Base-by-base conservation (phyloP, 352 stramenopile species). In the Phytophthora boehmeriae region DNA sequence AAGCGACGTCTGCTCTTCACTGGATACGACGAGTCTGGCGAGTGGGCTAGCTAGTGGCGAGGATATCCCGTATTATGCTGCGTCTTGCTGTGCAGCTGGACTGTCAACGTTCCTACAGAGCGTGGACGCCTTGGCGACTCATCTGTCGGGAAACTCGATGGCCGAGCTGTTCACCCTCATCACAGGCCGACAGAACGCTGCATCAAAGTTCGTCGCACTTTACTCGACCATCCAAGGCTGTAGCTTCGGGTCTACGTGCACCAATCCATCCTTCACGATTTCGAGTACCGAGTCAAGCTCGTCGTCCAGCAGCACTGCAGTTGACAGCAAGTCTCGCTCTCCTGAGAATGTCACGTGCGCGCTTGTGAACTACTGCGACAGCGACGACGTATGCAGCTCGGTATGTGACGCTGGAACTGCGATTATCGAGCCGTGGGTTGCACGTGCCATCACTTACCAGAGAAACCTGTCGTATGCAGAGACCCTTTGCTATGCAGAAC, bases 391-490 rank as follows among this genome's bases (percentile, higher is more conserved):
- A 14, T 90, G 81, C 48, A 80, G 68, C 28, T 46, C 69, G 0
- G 79, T 93, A 17, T 93, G 83, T 35, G 66, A 88, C 17, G 41
- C 71, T 34, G 83, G 83, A 0, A 71, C 75, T 25, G 81, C 67
- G 14, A 54, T 76, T 48, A 85, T 91, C 49, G 76, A 72, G 22
- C 83, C 83, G 25, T 93, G 79, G 79, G 80, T 83, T 19, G 62
- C 76, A 9, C 79, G 78, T 5, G 81, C 83, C 1, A 66, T 90
- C 27, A 61, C 69, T n/a, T 87, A 87, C 55, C 83, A 93, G 66
- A 81, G 79, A 34, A 89, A 89, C 17, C 58, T 79, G 11, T 83
- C 83, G 32, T 93, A 90, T 58, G 63, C 61, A 9, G 63, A 88
- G 64, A 73, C 72, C 10, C 63, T 95, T 22, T 95, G 86, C 57